Evolutionary conservation across 148 eudicot genomes (phyloP), one percentile per base, ranked within the genome.

Genomic region (Diospyros kaki): DNA sequence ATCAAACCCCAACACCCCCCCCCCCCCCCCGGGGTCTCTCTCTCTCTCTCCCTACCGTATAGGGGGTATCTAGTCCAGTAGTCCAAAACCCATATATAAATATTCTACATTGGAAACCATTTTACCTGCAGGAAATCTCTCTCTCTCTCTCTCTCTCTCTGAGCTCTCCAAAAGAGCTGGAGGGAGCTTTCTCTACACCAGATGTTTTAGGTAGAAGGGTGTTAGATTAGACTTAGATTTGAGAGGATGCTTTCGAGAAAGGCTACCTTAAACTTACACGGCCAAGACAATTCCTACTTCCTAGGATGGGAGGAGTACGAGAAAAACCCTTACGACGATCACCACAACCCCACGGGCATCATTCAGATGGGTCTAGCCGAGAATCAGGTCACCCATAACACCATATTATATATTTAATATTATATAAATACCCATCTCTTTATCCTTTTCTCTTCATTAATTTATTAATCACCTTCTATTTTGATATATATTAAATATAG

Each of bases 311-410:
- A 90, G 48, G 94, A 84, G 73, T 90, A 90, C 75, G 87, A 90
- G 81, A 90, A 84, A 77, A 86, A 88, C 65, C 91, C 94, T 0
- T 86, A 83, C 68, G 72, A 86, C 73, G 79, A 78, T n/a, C 14
- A 80, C 44, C 44, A 39, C 0, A 90, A 90, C 59, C 88, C 91
- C 4, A 68, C 72, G 38, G 94, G 94, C 28, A 88, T 90, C 15
- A 90, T 90, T 58, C 94, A 90, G 76, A 90, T 90, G 94, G 94
- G 94, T 9, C 88, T 90, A 45, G 94, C 94, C 1, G 94, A 90
- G 74, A 90, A 90, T 83, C 93, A 87, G 86, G 90, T 85, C 2
- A 61, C 15, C 44, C 12, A 28, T 28, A 0, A 0, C n/a, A 41
- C 10, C 18, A 58, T 58, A 11, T 12, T 58, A 58, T 11, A 61